Evolutionary conservation across 768 basidiomycete genomes (phyloP).

Genomic region (Lentinula lateritia): DNA sequence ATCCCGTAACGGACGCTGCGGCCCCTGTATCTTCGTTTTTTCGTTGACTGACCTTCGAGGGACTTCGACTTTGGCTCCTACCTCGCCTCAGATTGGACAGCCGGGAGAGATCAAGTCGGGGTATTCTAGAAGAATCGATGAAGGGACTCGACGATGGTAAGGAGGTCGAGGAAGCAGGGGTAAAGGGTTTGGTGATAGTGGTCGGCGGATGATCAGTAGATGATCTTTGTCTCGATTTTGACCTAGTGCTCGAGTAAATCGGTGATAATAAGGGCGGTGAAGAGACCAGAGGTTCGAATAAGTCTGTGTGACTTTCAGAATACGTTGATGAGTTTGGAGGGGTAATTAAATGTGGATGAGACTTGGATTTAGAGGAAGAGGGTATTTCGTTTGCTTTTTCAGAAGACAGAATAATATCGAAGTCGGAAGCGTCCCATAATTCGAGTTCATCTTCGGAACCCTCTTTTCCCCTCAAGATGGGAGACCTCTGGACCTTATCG

Average conservation of each 20-base stretch:
- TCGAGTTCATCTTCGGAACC: slow-evolving; percentile 28
- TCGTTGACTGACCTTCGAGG: not conserved
- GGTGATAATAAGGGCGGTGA: slow-evolving; percentile 7
- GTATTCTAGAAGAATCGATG: not conserved
- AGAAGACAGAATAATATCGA: slow-evolving; percentile 26
- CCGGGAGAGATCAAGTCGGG: not conserved
- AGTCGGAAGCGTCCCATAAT: slow-evolving; percentile 35
- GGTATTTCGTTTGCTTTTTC: not conserved
- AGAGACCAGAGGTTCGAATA: slow-evolving; percentile 5
- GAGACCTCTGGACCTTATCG: not conserved
- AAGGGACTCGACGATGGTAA: not conserved
- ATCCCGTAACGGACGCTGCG: not conserved
- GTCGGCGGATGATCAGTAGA: too few relatives aligned
- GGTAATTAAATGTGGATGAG: slow-evolving; percentile 29
- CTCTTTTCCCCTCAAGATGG: slow-evolving; percentile 8
- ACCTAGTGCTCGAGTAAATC: slow-evolving; percentile 7
- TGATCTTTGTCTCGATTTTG: not conserved
- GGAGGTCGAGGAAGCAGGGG: not conserved
- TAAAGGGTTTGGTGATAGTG: not conserved
- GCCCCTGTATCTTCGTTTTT: not conserved
- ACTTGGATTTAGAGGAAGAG: slow-evolving; percentile 7
- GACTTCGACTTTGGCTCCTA: not conserved
- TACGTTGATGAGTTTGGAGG: slow-evolving; percentile 34
- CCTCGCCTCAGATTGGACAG: not conserved
- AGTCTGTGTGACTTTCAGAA: slow-evolving; percentile 8